A percentile compares a stretch with the other conserved stretches of the same genome.
Conservation (phyloP, 2,329 filamentous ascomycete genomes). For the Epichloe festucae region DNA sequence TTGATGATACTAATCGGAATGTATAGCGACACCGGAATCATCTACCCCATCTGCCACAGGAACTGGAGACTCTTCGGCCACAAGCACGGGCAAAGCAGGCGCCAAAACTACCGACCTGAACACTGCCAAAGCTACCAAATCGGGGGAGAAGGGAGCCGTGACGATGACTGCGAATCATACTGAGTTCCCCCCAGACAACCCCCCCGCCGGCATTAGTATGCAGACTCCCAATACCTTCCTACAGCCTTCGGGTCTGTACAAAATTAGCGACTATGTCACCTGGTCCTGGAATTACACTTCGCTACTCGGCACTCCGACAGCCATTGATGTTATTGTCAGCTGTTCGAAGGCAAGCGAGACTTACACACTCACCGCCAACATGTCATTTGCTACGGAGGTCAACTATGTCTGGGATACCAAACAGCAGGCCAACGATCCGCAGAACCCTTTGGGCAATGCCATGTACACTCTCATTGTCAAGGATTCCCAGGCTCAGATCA, state of each 20-base stretch:
- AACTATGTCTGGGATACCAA: conserved; percentile 47
- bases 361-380: conserved; percentile 51
- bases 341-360: conserved; percentile 38
- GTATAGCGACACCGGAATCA: not conserved
- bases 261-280: conserved; percentile 46
- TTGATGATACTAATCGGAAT: not conserved
- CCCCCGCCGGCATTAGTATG: conserved; percentile 39
- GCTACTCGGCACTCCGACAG: conserved; percentile 43
- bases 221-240: conserved; percentile 33
- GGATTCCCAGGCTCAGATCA: conserved; percentile 40
- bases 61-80: not conserved
- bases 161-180: conserved; percentile 21
- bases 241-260: conserved; percentile 38
- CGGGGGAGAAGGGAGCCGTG: conserved; percentile 11
- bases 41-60: conserved; percentile 7
- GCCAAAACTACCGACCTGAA: conserved; percentile 27
- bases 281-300: conserved; percentile 56
- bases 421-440: conserved; percentile 31
- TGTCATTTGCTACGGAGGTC: conserved; percentile 40
- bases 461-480: conserved; percentile 50
- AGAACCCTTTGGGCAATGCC: conserved; percentile 35
- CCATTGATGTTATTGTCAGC: conserved; percentile 45
- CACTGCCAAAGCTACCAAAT: conserved; percentile 20
- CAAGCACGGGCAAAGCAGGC: conserved; percentile 5
- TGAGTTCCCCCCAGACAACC: conserved; percentile 29